Evolutionary conservation across 148 eudicot species (phyloP).

Genomic region (Arctostaphylos glauca): DNA sequence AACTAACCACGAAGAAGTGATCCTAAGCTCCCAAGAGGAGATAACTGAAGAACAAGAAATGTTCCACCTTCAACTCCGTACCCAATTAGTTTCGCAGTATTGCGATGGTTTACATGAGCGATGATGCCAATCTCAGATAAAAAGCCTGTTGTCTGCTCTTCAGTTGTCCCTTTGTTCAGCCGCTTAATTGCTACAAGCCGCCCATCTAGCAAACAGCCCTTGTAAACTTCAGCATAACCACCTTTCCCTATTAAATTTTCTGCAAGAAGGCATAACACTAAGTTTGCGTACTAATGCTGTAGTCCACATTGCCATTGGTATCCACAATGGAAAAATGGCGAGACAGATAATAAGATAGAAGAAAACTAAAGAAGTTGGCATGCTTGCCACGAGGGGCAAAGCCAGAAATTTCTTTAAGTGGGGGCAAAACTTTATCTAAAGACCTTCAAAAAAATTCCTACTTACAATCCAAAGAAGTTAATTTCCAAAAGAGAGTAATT

Average conservation of each 20-base stretch:
- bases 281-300: not conserved
- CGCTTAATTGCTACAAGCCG: slow-evolving; percentile 67
- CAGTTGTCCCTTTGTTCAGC: slow-evolving; percentile 53
- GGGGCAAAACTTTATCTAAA: not conserved
- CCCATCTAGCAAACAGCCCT: slow-evolving; percentile 57
- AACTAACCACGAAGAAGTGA: slow-evolving; percentile 64
- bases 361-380: not conserved
- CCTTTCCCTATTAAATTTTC: slow-evolving; percentile 76
- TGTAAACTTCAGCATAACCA: slow-evolving; percentile 79
- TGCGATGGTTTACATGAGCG: slow-evolving; percentile 78
- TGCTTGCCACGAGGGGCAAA: not conserved
- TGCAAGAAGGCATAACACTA: slow-evolving; percentile 21
- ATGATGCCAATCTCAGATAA: slow-evolving; percentile 79
- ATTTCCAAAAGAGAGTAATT: not conserved
- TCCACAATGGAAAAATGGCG: not conserved
- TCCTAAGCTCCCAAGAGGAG: slow-evolving; percentile 75
- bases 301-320: not conserved
- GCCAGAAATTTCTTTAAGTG: not conserved
- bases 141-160: slow-evolving; percentile 52
- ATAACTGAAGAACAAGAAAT: slow-evolving; percentile 63
- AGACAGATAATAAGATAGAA: not conserved
- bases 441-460: not conserved
- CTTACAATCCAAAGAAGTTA: not conserved
- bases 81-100: slow-evolving; percentile 76
- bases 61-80: slow-evolving; percentile 79